Conservation (phyloP, 805 yeast species). For the Candida qinlingensis region DNA sequence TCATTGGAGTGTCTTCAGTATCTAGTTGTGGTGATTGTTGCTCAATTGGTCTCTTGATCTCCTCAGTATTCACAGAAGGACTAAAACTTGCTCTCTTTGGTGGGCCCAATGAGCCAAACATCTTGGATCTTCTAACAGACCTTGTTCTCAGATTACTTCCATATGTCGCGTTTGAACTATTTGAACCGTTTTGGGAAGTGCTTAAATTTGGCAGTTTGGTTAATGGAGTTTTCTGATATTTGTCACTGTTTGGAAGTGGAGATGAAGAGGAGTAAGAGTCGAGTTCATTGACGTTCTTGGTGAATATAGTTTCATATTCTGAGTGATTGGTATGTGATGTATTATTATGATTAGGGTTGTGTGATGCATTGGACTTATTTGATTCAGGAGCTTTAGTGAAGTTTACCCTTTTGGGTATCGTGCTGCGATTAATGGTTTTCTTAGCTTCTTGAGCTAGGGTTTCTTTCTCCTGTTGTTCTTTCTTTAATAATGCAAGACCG, state of each 20-base stretch:
- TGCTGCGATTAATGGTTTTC: not conserved
- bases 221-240: constrained; percentile 18
- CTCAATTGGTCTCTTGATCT: not conserved
- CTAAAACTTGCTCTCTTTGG: constrained; percentile 28
- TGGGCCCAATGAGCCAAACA: constrained; percentile 30
- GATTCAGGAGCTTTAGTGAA: constrained; percentile 16
- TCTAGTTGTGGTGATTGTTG: not conserved
- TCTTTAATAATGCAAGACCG: constrained; percentile 46
- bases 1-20: constrained; percentile 22
- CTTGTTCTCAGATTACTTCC: constrained; percentile 19
- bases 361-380: not conserved
- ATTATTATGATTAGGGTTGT: constrained; percentile 8
- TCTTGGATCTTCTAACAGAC: constrained; percentile 25
- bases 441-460: not conserved
- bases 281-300: constrained; percentile 12
- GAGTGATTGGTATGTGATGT: constrained; percentile 17
- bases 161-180: constrained; percentile 8
- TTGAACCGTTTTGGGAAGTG: constrained; percentile 9
- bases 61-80: constrained; percentile 1
- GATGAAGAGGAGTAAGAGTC: constrained; percentile 16
- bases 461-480: constrained; percentile 20
- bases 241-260: constrained; percentile 5
- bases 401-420: constrained; percentile 21
- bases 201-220: constrained; percentile 2
- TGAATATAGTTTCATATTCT: constrained; percentile 22